Evolutionary conservation across 192 early-diverging fungal species (phyloP).

Genomic region (Gigaspora rosea): DNA sequence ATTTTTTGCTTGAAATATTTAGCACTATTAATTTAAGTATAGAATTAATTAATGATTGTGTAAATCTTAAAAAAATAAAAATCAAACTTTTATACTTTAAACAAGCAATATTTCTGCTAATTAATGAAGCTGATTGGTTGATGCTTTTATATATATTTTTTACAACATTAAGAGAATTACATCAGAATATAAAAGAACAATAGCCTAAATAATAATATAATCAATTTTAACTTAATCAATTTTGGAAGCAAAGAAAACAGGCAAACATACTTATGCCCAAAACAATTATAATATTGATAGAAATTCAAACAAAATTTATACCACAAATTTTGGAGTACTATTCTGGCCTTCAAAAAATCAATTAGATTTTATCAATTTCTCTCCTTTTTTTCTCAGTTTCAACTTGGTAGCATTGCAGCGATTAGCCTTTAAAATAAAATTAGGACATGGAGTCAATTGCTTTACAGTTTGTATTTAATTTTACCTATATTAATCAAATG

Average conservation of each 20-base stretch:
- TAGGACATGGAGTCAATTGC: constrained; percentile 47
- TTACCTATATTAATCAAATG: constrained; percentile 65
- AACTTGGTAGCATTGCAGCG: constrained; percentile 80
- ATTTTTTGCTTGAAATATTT: constrained; percentile 90
- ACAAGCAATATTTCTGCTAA: constrained; percentile 37
- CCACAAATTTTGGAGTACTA: constrained; percentile 86
- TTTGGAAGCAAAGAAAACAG: no score
- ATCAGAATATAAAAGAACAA: constrained; percentile 88
- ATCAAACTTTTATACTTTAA: constrained; percentile 37
- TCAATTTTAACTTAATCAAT: not conserved
- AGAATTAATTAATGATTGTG: no score
- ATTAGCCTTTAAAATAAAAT: constrained; percentile 63
- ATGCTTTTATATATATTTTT: constrained; percentile 55
- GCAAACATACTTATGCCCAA: no score
- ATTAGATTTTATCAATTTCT: constrained; percentile 64
- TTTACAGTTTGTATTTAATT: constrained; percentile 63
- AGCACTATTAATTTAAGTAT: no score
- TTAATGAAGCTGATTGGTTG: constrained; percentile 35
- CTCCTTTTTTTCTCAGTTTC: constrained; percentile 80
- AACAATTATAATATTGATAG: no score
- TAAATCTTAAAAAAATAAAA: no score
- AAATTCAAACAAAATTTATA: constrained; percentile 28
- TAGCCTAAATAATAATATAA: constrained; percentile 47
- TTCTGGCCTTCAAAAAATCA: constrained; percentile 83
- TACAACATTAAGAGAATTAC: constrained; percentile 54